Base-by-base conservation (phyloP, 2,329 filamentous ascomycete species). In the Nothopassalora personata region DNA sequence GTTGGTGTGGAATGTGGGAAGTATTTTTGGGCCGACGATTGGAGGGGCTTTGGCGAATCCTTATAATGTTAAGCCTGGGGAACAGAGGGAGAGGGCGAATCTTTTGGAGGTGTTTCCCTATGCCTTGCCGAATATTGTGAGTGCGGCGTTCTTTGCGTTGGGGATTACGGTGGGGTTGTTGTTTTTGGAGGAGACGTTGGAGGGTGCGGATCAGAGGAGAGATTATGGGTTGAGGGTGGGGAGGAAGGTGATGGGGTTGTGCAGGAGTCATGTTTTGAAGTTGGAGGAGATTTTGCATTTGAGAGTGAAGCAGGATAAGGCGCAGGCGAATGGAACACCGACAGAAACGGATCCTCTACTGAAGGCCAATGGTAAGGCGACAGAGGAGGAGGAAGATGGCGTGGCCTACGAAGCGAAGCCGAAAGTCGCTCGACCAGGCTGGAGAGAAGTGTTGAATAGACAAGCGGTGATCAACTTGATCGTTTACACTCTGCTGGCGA, bases 21-120 rank as follows among this genome's bases (percentile, higher is more conserved):
- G 86, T 36, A 90, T 96, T 39, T 89, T 96, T 66, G 93, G 93
- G 0, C 93, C 93, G 1, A 87, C 86, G 4, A 88, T 97, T 68
- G 93, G 93, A 30, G 93, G 93, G 4, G 86, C 91, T 61, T 84
- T 97, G 60, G 90, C 91, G 8, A 87, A 90, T 59, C 93, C 93
- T 0, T 85, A 87, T 0, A 81, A 87, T 60, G 86, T 91, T 59
- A 86, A 88, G 69, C 91, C 91, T 0, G 74, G 75, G 2, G 61
- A 71, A 52, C 56, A 66, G 36, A 57, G 63, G 33, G 67, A 68
- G 28, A 70, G 73, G 9, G 86, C 86, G 5, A 74, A 82, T 39
- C 86, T 95, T 62, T 83, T 97, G 59, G 85, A 86, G 65, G 80
- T 78, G 27, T 96, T 88, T 68, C 93, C 93, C 0, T 99, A 94